These are phyloP conservation scores for Irpex sp. DNA, from an alignment of 1,284 basidiomycete genomes.

Conservation along the genomic window DNA sequence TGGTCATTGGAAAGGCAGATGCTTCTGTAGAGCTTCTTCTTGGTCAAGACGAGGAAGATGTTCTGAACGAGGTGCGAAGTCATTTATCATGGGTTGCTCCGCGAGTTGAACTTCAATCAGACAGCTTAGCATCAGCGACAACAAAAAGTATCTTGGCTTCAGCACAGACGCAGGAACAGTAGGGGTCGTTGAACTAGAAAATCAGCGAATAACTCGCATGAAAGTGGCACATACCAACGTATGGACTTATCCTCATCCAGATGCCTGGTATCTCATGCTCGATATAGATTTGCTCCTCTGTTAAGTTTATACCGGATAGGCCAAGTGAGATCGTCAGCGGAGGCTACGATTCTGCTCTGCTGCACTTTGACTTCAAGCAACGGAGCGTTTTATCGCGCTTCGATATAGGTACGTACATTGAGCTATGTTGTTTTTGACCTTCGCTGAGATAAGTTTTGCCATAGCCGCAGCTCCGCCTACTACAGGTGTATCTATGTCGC, in stretches of 20 bases:
- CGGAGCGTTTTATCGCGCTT: conserved; percentile 52
- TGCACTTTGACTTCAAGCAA: conserved; percentile 62
- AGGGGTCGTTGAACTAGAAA: conserved; percentile 56
- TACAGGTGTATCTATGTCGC: conserved; percentile 53
- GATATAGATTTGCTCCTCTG: conserved; percentile 57
- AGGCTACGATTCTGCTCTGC: conserved; percentile 63
- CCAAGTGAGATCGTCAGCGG: conserved; percentile 68
- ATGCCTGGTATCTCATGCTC: too few relatives aligned
- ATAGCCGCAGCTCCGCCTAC: conserved; percentile 36
- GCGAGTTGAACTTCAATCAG: conserved; percentile 29
- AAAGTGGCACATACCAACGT: conserved; percentile 59
- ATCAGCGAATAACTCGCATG: conserved; percentile 45
- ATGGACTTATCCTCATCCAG: conserved; percentile 14
- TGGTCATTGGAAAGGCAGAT: conserved; percentile 34
- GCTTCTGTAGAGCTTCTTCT: conserved; percentile 38
- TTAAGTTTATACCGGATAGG: conserved; percentile 63
- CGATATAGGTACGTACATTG: conserved; percentile 45
- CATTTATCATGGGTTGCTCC: background rate
- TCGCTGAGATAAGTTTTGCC: background rate
- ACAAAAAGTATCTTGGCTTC: conserved; percentile 57
- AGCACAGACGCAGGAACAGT: conserved; percentile 63
- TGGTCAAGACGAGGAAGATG: conserved; percentile 49
- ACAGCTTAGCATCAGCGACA: conserved; percentile 55
- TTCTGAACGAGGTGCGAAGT: conserved; percentile 57
- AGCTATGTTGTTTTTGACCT: background rate